These are phyloP conservation scores for Annona squamosa DNA, from an alignment of 164 flowering plant genomes.

Conservation along the genomic window DNA sequence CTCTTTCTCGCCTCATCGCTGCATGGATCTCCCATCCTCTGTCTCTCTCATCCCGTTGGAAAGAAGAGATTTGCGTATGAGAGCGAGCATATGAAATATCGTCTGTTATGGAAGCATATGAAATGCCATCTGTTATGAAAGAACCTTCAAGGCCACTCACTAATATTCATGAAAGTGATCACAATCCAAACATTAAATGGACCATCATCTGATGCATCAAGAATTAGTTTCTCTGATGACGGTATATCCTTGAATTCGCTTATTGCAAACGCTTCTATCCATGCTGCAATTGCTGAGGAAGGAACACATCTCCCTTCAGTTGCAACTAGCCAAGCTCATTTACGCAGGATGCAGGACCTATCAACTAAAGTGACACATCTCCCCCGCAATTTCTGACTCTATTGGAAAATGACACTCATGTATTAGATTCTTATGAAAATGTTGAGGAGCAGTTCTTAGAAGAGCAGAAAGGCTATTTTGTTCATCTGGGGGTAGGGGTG, in stretches of 20 bases:
- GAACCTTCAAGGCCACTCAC: not conserved
- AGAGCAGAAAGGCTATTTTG: conserved; percentile 6
- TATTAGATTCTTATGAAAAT: conserved; percentile 3
- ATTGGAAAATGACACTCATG: not conserved
- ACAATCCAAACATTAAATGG: not conserved
- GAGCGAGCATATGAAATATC: no score
- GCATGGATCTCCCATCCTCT: no score
- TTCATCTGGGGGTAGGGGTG: not conserved
- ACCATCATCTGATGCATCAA: not conserved
- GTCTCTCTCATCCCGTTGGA: no score
- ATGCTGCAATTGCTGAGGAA: not conserved
- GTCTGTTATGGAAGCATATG: no score
- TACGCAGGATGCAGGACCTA: not conserved
- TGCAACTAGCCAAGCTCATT: not conserved
- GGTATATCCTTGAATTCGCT: not conserved
- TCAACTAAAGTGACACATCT: not conserved
- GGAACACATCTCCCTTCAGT: no score
- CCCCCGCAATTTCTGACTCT: not conserved
- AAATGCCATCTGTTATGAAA: no score
- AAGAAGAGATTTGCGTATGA: no score
- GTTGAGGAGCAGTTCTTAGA: conserved; percentile 8
- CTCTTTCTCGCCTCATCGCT: no score
- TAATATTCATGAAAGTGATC: not conserved
- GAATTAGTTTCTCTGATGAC: not conserved
- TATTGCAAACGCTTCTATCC: not conserved